These are phyloP conservation scores for Barbarea vulgaris DNA, from an alignment of 345 rosid genomes.

Conservation along the genomic window DNA sequence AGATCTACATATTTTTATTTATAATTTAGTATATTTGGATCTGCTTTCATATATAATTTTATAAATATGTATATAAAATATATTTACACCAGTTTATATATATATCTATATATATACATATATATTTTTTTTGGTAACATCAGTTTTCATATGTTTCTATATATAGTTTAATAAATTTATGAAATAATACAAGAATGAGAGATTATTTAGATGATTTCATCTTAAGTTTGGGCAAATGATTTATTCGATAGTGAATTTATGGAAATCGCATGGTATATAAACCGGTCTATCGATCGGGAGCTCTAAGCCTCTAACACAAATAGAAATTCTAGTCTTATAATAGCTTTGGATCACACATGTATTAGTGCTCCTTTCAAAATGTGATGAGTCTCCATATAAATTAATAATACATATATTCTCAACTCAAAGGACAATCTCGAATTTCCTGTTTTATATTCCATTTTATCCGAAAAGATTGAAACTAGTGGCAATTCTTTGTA, in stretches of 20 bases:
- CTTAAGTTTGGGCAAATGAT: neutral
- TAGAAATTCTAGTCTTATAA: neutral
- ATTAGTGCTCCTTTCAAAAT: conserved; percentile 7
- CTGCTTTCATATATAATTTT: too few relatives aligned
- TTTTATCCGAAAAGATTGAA: conserved; percentile 2
- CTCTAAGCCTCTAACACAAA: neutral
- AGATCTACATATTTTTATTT: too few relatives aligned
- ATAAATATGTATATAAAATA: too few relatives aligned
- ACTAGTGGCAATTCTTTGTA: neutral
- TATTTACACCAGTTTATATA: too few relatives aligned
- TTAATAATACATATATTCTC: conserved; percentile 3
- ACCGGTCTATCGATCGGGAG: neutral
- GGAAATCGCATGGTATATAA: neutral
- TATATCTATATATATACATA: too few relatives aligned
- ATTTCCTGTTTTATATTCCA: conserved; percentile 2
- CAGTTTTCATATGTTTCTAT: too few relatives aligned
- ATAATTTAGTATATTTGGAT: too few relatives aligned
- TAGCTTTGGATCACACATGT: neutral
- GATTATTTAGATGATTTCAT: neutral
- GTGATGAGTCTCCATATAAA: conserved; percentile 18
- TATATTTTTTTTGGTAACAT: too few relatives aligned
- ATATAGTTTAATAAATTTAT: too few relatives aligned
- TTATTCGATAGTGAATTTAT: neutral
- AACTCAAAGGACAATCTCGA: conserved; percentile 14
- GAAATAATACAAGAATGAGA: too few relatives aligned